Evolutionary conservation across 768 basidiomycete genomes (phyloP), one percentile per base, ranked within the genome.

Genomic region (Termitomyces sp.): DNA sequence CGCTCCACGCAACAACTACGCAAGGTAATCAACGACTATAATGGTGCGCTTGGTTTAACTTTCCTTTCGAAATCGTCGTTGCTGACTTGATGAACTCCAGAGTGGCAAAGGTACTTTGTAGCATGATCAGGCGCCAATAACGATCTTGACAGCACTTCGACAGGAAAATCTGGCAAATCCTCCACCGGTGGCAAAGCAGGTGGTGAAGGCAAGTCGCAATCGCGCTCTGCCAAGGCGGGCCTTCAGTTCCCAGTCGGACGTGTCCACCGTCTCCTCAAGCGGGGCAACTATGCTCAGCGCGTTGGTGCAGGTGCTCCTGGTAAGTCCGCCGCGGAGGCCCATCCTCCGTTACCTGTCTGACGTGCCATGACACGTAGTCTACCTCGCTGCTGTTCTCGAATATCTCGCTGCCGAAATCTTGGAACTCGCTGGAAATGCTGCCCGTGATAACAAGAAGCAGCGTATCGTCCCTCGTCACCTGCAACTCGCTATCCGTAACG

Each of bases 401-500:
- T 93, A 96, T 73, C 82, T 95, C 57, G 85, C 92, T 38, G 94
- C 94, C 43, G 94, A 96, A 70, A 94, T 96, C 69, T 83, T 96
- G 63, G 94, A 96, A 75, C 77, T 96, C 41, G 93, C 94, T 57
- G 94, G 94, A 35, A 90, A 91, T 54, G 90, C 91, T 33, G 90
- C 91, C 40, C 88, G 90, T 54, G 90, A 89, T 73, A 92, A 92
- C 80, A 92, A 91, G 81, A 91, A 94, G 77, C 89, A 92, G 60
- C 92, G 94, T 83, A 95, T 96, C 66, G 91, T 95, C 25, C 94
- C 94, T 43, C 88, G 94, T 71, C 94, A 97, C 73, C 76, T 96
- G 45, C 94, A 97, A 71, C 84, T 96, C 59, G 94, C 94, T 59
- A 94, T 97, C 73, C 85, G 94, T 49, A 93, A 95, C 70, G 93